Conservation (phyloP, 257 asterid species). For the Solanum raphanifolium region DNA sequence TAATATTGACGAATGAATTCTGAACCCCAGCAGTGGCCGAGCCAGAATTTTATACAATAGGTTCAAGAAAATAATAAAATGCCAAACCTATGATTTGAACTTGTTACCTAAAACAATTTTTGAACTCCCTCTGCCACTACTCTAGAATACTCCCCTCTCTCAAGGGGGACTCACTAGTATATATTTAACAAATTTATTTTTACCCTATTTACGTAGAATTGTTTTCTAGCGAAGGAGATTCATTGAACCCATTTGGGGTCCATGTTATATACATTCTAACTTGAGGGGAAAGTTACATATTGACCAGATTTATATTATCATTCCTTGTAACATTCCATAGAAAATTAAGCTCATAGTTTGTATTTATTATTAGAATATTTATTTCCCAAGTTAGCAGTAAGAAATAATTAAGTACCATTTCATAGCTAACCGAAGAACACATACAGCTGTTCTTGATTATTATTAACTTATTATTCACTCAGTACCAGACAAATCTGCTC, state of each 20-base stretch:
- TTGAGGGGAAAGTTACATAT: not conserved
- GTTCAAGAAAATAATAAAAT: not conserved
- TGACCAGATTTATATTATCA: not conserved
- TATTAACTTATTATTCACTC: not conserved
- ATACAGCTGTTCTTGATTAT: not conserved
- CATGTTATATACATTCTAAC: not conserved
- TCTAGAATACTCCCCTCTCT: not conserved
- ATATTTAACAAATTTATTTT: no score
- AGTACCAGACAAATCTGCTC: not conserved
- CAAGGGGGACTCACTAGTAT: not conserved
- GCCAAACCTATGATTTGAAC: not conserved
- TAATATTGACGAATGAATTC: not conserved
- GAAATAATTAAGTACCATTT: not conserved
- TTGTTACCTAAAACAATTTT: no score
- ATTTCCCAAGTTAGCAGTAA: not conserved
- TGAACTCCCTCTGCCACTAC: not conserved
- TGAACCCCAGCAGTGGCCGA: no score
- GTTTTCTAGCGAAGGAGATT: no score
- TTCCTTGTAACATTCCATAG: not conserved
- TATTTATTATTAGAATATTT: not conserved
- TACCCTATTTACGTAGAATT: not conserved
- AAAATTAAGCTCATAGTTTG: not conserved
- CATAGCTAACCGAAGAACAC: not conserved
- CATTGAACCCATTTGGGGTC: no score
- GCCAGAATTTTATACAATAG: no score